Evolutionary conservation across 495 filamentous ascomycete species (phyloP), one percentile per base, ranked within the genome.

Genomic region (Trypethelium eluteriae): DNA sequence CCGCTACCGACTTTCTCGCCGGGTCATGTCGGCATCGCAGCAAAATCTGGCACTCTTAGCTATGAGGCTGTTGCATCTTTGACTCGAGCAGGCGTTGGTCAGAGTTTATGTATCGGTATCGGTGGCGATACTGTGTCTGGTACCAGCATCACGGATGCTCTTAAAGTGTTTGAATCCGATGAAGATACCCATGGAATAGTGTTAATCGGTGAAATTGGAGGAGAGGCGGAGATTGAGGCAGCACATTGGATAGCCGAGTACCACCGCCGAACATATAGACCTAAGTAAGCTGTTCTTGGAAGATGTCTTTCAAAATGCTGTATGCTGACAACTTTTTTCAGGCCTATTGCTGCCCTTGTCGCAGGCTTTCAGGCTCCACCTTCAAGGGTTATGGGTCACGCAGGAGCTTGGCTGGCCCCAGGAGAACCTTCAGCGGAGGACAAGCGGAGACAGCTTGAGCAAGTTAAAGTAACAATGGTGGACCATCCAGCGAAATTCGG

Each of bases 51-150:
- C 0, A 96, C 92, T 1, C 75, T 97, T 39, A 91, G 88, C 64
- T 96, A 96, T 70, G 92, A 96, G 75, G 87, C 91, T 25, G 91
- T 93, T 7, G 93, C 88, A 4, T 91, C 90, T 2, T 88, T 90
- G 2, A 92, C 90, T 0, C 80, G 89, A 72, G 88, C 88, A 47
- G 91, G 91, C 3, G 79, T 96, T 14, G 92, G 92, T 0, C 92
- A 96, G 75, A 93, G 88, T 73, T 79, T 93, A 11, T 91, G 89
- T 64, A 90, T 96, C 56, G 91, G 92, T 18, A 88, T 96, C 80
- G 92, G 92, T 2, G 93, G 92, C 1, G 92, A 96, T 77, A 85
- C 90, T 35, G 74, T 93, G 47, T 89, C 90, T 0, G 92, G 92
- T 0, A 97, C 91, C 2, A 88, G 87, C 56, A 86, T 96, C 65